Evolutionary conservation across 306 rosid species (phyloP).

Genomic region (Citrullus amarus): DNA sequence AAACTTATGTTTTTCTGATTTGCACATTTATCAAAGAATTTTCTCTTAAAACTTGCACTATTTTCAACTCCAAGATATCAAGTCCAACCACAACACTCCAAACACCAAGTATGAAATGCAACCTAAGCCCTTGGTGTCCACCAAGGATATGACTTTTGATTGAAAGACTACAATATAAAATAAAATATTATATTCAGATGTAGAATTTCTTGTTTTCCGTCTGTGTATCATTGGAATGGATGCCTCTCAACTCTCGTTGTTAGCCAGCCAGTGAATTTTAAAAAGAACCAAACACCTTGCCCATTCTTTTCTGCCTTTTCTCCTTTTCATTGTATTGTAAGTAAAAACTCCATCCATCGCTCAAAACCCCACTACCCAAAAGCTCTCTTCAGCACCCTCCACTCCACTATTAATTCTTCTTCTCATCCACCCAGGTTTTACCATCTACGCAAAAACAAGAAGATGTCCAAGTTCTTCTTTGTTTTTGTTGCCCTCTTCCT

Average conservation of each 20-base stretch:
- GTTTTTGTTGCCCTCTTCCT: neutral
- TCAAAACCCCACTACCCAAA: neutral
- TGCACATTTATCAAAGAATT: too few species aligned
- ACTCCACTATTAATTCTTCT: neutral
- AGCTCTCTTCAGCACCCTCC: neutral
- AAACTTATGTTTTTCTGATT: too few species aligned
- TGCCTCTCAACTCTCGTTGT: neutral
- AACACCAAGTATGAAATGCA: too few species aligned
- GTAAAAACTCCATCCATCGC: slow-evolving; percentile 5
- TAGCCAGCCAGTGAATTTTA: neutral
- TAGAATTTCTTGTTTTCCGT: neutral
- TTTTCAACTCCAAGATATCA: too few species aligned
- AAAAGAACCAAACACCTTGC: neutral
- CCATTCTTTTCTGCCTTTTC: neutral
- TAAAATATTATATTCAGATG: neutral
- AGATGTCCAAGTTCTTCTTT: neutral
- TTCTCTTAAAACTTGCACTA: too few species aligned
- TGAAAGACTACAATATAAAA: neutral
- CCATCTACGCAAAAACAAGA: neutral
- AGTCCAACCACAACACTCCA: too few species aligned
- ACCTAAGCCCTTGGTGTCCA: neutral
- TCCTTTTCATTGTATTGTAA: neutral
- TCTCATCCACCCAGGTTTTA: neutral
- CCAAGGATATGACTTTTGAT: neutral
- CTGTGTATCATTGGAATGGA: neutral